Conservation (phyloP, 1,139 yeast species). For the Starmera stellimalicola region DNA sequence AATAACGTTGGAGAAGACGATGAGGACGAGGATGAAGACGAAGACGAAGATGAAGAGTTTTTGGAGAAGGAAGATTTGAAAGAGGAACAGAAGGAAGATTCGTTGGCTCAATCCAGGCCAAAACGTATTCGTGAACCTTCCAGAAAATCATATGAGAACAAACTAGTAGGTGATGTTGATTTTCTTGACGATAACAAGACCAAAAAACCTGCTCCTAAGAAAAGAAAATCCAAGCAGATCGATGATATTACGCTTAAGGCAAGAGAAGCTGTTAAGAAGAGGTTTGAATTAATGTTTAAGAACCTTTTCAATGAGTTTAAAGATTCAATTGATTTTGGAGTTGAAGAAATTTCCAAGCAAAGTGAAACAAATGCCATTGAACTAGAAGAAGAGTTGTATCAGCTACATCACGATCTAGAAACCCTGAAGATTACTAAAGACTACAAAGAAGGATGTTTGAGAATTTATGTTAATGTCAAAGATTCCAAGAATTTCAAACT, state of each 20-base stretch:
- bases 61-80: not conserved
- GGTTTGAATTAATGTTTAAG: slow-evolving; percentile 15
- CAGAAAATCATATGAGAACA: not conserved
- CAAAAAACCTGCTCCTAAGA: not conserved
- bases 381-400: slow-evolving; percentile 31
- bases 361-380: slow-evolving; percentile 23
- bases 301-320: slow-evolving; percentile 7
- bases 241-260: slow-evolving; percentile 14
- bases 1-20: not conserved
- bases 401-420: slow-evolving; percentile 28
- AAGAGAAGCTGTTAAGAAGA: slow-evolving; percentile 14
- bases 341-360: slow-evolving; percentile 32
- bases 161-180: not conserved
- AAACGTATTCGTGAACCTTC: not conserved
- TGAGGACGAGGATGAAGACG: not conserved
- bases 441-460: slow-evolving; percentile 46
- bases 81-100: not conserved
- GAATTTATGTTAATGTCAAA: slow-evolving; percentile 43
- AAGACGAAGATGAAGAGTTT: not conserved
- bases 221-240: slow-evolving; percentile 14
- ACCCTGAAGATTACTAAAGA: slow-evolving; percentile 23
- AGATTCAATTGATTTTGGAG: slow-evolving; percentile 5
- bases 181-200: not conserved
- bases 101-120: not conserved
- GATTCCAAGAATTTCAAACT: slow-evolving; percentile 42